A percentile compares a stretch with the other conserved stretches of the same genome.
Evolutionary conservation across 345 rosid genomes (phyloP).

Genomic region (Salix exigua): DNA sequence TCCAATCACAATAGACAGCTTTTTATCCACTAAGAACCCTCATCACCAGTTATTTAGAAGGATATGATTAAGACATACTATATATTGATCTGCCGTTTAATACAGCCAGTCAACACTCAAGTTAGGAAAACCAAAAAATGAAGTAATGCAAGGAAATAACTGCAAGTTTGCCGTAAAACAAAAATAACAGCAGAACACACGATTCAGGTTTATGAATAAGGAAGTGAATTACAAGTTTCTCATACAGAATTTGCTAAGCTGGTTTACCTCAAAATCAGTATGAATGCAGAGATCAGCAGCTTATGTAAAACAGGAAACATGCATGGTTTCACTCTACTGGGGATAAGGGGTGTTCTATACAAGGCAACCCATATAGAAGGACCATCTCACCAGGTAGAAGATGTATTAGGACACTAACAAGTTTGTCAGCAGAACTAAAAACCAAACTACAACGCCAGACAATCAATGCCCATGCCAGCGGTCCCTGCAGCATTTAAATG

Average conservation of each 20-base stretch:
- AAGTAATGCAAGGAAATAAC: neutral
- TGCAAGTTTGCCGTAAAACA: neutral
- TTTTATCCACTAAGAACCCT: neutral
- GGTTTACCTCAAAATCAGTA: neutral
- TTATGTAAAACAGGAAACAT: neutral
- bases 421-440: slow-evolving; percentile 87
- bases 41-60: neutral
- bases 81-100: neutral
- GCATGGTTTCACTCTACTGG: neutral
- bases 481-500: slow-evolving; percentile 57
- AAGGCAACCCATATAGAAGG: neutral
- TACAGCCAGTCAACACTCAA: neutral
- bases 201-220: neutral
- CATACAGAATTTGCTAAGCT: neutral
- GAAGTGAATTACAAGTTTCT: neutral
- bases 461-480: slow-evolving; percentile 92
- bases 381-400: slow-evolving; percentile 79
- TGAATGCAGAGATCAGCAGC: neutral
- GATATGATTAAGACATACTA: neutral
- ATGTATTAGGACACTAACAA: slow-evolving; percentile 95
- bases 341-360: neutral
- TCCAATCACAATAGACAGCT: neutral
- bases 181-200: neutral
- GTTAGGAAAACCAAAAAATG: neutral
- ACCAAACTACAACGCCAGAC: slow-evolving; percentile 99